These are phyloP conservation scores for Aeschynomene evenia DNA, from an alignment of 306 rosid species.

Conservation along the genomic window DNA sequence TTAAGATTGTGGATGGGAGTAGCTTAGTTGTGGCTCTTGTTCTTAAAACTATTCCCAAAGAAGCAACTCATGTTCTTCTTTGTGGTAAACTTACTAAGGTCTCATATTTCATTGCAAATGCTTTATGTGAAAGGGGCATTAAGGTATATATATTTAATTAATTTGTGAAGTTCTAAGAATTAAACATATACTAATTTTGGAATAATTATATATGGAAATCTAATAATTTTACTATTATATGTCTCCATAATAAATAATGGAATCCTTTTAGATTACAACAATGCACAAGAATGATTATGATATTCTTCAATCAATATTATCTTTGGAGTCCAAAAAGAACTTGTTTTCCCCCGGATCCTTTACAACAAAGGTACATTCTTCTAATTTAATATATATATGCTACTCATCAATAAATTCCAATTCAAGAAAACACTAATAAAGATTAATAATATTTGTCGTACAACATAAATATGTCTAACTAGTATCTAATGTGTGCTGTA, in stretches of 20 bases:
- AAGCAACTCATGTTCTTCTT: constrained; percentile 49
- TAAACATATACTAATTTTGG: too few species aligned
- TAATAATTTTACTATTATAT: not conserved
- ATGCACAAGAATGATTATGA: constrained; percentile 36
- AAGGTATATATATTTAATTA: constrained; percentile 56
- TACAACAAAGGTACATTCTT: constrained; percentile 41
- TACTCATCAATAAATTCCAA: too few species aligned
- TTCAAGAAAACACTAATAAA: too few species aligned
- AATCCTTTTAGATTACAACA: constrained; percentile 43
- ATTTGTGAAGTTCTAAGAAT: not conserved
- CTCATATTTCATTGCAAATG: constrained; percentile 50
- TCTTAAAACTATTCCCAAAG: constrained; percentile 58
- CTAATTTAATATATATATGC: too few species aligned
- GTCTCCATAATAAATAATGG: not conserved
- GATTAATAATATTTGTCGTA: too few species aligned
- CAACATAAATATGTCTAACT: too few species aligned
- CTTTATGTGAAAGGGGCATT: constrained; percentile 58
- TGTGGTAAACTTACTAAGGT: constrained; percentile 59
- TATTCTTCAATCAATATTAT: constrained; percentile 41
- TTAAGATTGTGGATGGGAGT: constrained; percentile 78
- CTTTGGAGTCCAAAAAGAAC: constrained; percentile 23
- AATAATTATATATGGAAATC: not conserved
- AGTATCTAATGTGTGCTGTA: too few species aligned
- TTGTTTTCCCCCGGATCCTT: constrained; percentile 39
- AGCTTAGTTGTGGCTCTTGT: constrained; percentile 62